These are phyloP conservation scores for Penicillium daleae DNA, from an alignment of 495 filamentous ascomycete genomes.

Conservation along the genomic window DNA sequence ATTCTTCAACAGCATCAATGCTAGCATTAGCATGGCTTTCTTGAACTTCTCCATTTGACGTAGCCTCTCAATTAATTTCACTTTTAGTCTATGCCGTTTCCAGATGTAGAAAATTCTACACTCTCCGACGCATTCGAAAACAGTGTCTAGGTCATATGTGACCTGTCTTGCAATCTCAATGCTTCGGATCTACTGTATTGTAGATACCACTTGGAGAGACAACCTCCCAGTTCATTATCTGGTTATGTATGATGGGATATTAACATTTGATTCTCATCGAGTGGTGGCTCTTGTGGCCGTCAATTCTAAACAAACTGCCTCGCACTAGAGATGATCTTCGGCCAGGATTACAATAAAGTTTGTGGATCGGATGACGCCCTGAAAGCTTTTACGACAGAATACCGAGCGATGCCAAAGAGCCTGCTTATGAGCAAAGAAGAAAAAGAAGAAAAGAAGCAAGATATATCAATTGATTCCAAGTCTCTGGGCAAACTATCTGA, in stretches of 20 bases:
- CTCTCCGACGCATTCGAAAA: neutral
- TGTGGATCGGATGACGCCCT: conserved; percentile 9
- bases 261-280: neutral
- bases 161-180: neutral
- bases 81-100: neutral
- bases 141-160: neutral
- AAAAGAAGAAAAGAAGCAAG: too few relatives aligned
- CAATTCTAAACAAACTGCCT: neutral
- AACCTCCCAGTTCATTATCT: too few relatives aligned
- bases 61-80: neutral
- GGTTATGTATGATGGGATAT: neutral
- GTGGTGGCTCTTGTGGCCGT: neutral
- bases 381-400: conserved; percentile 5
- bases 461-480: neutral
- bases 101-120: neutral
- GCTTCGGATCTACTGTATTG: neutral
- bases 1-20: neutral
- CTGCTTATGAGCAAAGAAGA: too few relatives aligned
- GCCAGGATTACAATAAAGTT: conserved; percentile 28
- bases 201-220: neutral
- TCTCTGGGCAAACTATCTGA: conserved; percentile 5
- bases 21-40: neutral
- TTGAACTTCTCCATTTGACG: neutral
- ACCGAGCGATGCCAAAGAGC: neutral
- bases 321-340: conserved; percentile 23